Percentiles rank a stretch among this genome's conserved stretches.
Conservation (phyloP, 352 stramenopile genomes). For the Pythium dissotocum region DNA sequence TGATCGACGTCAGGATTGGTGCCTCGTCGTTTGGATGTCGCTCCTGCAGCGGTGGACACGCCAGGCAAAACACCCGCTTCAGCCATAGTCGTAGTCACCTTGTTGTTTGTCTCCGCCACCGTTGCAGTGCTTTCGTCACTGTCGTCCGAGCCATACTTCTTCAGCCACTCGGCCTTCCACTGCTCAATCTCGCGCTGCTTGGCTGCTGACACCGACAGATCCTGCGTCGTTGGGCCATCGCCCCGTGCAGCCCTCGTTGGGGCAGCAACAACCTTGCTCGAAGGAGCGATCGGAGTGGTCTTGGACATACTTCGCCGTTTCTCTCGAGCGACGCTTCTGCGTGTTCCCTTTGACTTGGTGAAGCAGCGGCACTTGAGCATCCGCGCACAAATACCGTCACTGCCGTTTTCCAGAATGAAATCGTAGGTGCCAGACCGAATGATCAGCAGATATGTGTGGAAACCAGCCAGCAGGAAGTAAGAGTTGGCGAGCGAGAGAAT, state of each 20-base stretch:
- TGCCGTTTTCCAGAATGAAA: slow-evolving; percentile 81
- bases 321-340: slow-evolving; percentile 35
- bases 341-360: slow-evolving; percentile 39
- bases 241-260: slow-evolving; percentile 2
- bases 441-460: slow-evolving; percentile 77
- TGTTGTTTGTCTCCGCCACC: background rate
- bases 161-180: slow-evolving; percentile 45
- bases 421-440: slow-evolving; percentile 81
- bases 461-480: slow-evolving; percentile 69
- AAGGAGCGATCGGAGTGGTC: slow-evolving; percentile 17
- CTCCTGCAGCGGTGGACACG: background rate
- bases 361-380: slow-evolving; percentile 81
- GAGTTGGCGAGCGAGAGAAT: slow-evolving; percentile 62
- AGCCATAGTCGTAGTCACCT: background rate
- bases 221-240: slow-evolving; percentile 20
- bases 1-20: slow-evolving; percentile 8
- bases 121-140: slow-evolving; percentile 17
- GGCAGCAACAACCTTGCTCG: slow-evolving; percentile 31
- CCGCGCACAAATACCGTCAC: slow-evolving; percentile 64
- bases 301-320: slow-evolving; percentile 30
- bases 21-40: background rate
- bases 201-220: slow-evolving; percentile 23
- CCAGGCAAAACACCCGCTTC: background rate
- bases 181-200: slow-evolving; percentile 36
- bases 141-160: slow-evolving; percentile 40